Evolutionary conservation across 2,329 filamentous ascomycete species (phyloP), one percentile per base, ranked within the genome.

Genomic region (Septoria linicola): DNA sequence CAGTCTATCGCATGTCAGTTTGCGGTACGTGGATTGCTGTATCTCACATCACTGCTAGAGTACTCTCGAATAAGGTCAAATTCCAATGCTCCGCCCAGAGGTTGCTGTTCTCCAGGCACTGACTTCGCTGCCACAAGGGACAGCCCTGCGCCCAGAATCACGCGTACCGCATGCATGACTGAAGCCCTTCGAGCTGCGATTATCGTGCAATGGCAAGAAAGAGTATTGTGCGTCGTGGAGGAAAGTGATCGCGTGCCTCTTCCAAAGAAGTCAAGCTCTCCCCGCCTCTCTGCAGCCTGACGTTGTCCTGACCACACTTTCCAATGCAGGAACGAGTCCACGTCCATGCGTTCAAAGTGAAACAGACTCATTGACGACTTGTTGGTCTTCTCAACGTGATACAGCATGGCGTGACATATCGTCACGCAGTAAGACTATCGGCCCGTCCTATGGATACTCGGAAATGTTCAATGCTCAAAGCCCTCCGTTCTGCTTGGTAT

Each of bases 31-130:
- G 21, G 23, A 21, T 41, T 17, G 5, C 27, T 41, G 14, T 32
- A 14, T 25, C 34, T 25, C n/a, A 21, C n/a, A 41, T 54, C 3
- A 30, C 13, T 46, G 30, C 27, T 41, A 19, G 36, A 50, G 32
- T 54, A 58, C 61, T 60, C 47, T 25, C 54, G 49, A 31, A 61
- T 61, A 10, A 61, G 36, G 19, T 59, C 51, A 32, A 57, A 55
- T 17, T 41, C 40, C 7, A 23, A 19, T 37, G 30, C 42, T 27
- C 20, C 37, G n/a, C 35, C 21, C 3, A 55, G 40, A 19, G 41
- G 36, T 27, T 45, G 47, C 37, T 55, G 55, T 14, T 45, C 32
- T 30, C 31, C 37, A 23, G 19, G 11, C 8, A 17, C 23, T 17
- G 44, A 31, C 21, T 30, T 32, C 8, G 34, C 19, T 34, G 43